These are phyloP conservation scores for Ilex asprella DNA, from an alignment of 257 asterid genomes.

Conservation along the genomic window DNA sequence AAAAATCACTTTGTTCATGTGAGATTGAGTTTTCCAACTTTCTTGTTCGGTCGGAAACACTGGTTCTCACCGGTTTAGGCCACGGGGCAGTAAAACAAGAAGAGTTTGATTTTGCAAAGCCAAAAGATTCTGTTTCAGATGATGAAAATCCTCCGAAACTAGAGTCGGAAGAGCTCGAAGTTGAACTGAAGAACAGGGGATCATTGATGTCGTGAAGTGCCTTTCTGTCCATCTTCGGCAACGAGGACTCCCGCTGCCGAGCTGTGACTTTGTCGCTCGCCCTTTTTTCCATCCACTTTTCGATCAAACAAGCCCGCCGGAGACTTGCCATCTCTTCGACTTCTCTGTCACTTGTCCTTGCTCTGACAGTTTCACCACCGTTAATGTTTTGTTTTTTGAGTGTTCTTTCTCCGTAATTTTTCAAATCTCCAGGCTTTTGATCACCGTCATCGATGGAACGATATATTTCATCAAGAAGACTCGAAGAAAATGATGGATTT, in stretches of 20 bases:
- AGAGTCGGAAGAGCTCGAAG: constrained; percentile 62
- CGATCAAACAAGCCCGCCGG: constrained; percentile 42
- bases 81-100: constrained; percentile 39
- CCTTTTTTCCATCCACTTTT: constrained; percentile 57
- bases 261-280: constrained; percentile 15
- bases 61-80: constrained; percentile 39
- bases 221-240: constrained; percentile 22
- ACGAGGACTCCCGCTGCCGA: constrained; percentile 10
- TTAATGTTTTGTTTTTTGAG: neutral
- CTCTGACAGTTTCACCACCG: constrained; percentile 2
- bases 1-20: constrained; percentile 14
- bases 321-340: constrained; percentile 26
- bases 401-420: neutral
- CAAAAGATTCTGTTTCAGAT: constrained; percentile 59
- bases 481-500: constrained; percentile 70
- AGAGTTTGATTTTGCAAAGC: constrained; percentile 26
- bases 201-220: constrained; percentile 34
- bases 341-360: constrained; percentile 8
- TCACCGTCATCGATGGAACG: constrained; percentile 57
- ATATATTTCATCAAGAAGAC: constrained; percentile 83
- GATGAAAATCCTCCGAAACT: constrained; percentile 80
- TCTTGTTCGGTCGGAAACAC: neutral
- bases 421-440: neutral
- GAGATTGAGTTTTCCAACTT: neutral
- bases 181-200: constrained; percentile 60